Evolutionary conservation across 1,284 basidiomycete genomes (phyloP).

Genomic region (Trichosporon asahii): DNA sequence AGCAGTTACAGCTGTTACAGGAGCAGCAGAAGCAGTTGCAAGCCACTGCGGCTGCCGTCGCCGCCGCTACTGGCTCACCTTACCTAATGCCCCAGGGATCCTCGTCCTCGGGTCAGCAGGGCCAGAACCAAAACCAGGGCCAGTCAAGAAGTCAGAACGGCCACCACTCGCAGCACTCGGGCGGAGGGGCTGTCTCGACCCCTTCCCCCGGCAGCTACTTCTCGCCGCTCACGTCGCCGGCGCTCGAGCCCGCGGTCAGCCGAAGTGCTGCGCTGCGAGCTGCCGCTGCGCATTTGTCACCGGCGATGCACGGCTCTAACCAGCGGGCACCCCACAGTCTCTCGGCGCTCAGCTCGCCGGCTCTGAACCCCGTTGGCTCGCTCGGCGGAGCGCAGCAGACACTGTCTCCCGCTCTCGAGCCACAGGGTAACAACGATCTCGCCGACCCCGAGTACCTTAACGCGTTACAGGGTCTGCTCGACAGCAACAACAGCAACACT

Average conservation of each 20-base stretch:
- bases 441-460: conserved; percentile 44
- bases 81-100: conserved; percentile 21
- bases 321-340: conserved; percentile 36
- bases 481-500: conserved; percentile 19
- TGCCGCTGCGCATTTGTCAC: conserved; percentile 27
- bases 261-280: conserved; percentile 30
- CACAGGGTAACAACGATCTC: conserved; percentile 35
- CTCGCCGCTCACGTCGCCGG: conserved; percentile 60
- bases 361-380: conserved; percentile 45
- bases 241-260: conserved; percentile 53
- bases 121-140: background rate
- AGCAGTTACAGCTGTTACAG: conserved; percentile 43
- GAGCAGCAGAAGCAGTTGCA: conserved; percentile 45
- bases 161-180: conserved; percentile 16
- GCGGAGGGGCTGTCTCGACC: conserved; percentile 20
- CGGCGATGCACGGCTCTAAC: conserved; percentile 22
- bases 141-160: background rate
- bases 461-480: conserved; percentile 39
- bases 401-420: conserved; percentile 44
- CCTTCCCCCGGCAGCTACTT: conserved; percentile 53
- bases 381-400: conserved; percentile 49
- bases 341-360: conserved; percentile 42
- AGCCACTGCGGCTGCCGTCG: conserved; percentile 43
- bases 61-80: conserved; percentile 31
- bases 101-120: conserved; percentile 8